phyloP scores from a whole-genome alignment of 441 rosid genomes.

The Brassica hybrid region DNA sequence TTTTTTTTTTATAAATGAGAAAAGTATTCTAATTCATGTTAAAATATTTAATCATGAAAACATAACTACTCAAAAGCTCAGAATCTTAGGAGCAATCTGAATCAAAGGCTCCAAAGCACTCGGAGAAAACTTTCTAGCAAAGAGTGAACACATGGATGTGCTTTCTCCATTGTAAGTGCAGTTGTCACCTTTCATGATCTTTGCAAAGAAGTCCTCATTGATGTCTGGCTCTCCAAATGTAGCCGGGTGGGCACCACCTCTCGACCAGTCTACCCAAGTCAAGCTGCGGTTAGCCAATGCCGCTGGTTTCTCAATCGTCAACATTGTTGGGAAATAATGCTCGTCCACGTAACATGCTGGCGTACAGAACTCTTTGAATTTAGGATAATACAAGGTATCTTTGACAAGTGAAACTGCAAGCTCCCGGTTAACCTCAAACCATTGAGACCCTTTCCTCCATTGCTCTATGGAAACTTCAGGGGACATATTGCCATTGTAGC shows the following conservation, averaged over 20 bases:
- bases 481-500: slow-evolving; percentile 72
- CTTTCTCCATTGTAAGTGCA: slow-evolving; percentile 64
- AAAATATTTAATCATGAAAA: neutral
- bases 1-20: neutral
- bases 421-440: slow-evolving; percentile 83
- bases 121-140: slow-evolving; percentile 86
- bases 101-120: slow-evolving; percentile 70
- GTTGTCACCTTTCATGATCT: slow-evolving; percentile 41
- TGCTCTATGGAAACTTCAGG: slow-evolving; percentile 72
- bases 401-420: slow-evolving; percentile 72
- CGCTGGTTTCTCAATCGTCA: slow-evolving; percentile 61
- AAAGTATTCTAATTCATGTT: neutral
- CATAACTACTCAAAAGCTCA: slow-evolving; percentile 51
- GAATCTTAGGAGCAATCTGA: slow-evolving; percentile 51
- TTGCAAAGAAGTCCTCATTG: slow-evolving; percentile 63
- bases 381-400: slow-evolving; percentile 61
- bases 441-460: slow-evolving; percentile 96
- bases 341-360: slow-evolving; percentile 91
- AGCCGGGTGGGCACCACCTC: slow-evolving; percentile 95
- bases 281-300: slow-evolving; percentile 78
- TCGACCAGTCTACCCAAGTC: slow-evolving; percentile 97
- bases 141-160: slow-evolving; percentile 58
- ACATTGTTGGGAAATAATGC: slow-evolving; percentile 92
- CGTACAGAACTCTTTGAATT: slow-evolving; percentile 69
- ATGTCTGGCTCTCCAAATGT: slow-evolving; percentile 75